Evolutionary conservation across 1,139 yeast genomes (phyloP).

Genomic region (Saccharomyces hybrid): DNA sequence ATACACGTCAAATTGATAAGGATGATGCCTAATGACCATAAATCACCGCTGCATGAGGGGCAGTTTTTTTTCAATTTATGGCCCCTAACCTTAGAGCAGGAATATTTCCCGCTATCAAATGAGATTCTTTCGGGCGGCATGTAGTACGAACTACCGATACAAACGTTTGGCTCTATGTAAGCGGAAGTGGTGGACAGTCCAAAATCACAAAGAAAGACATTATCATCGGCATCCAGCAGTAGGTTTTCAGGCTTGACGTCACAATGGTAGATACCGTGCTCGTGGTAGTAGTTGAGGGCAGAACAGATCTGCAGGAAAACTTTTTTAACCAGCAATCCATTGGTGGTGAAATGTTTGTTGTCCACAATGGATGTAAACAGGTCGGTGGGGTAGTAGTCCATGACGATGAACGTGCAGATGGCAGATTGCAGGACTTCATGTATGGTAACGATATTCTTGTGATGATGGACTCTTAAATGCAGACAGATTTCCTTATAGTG

Average conservation of each 20-base stretch:
- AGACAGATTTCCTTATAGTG: constrained; percentile 55
- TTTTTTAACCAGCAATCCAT: constrained; percentile 48
- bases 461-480: constrained; percentile 67
- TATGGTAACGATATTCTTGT: constrained; percentile 67
- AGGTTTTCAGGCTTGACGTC: constrained; percentile 90
- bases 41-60: constrained; percentile 72
- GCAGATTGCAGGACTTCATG: constrained; percentile 59
- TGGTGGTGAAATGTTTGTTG: constrained; percentile 35
- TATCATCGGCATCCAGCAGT: constrained; percentile 53
- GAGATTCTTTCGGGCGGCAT: constrained; percentile 86
- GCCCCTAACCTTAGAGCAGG: constrained; percentile 9
- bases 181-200: constrained; percentile 68
- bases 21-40: constrained; percentile 84
- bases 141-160: constrained; percentile 83
- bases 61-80: constrained; percentile 10
- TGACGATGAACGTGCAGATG: constrained; percentile 55
- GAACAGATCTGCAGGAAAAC: constrained; percentile 72
- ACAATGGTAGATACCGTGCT: constrained; percentile 67
- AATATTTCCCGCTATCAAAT: constrained; percentile 15
- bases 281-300: constrained; percentile 64
- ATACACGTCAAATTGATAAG: constrained; percentile 74
- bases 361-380: constrained; percentile 76
- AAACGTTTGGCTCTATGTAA: constrained; percentile 59
- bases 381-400: constrained; percentile 83
- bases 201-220: constrained; percentile 69